Conservation (phyloP, 192 early-diverging fungal species). For the Backusella macrospora region DNA sequence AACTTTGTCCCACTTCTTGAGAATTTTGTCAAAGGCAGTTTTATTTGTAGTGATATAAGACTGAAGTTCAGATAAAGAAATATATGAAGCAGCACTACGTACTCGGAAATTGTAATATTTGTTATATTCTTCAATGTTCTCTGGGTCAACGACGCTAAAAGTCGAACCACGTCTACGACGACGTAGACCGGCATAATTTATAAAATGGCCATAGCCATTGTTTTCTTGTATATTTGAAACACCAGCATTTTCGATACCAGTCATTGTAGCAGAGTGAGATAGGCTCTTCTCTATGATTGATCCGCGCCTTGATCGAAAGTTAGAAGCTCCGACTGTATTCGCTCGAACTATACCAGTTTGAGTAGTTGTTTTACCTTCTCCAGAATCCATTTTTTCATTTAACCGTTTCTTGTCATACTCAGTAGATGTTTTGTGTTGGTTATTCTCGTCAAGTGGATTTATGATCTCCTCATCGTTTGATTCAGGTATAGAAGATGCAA, state of each 20-base stretch:
- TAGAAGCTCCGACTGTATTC: background rate
- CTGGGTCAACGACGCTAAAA: background rate
- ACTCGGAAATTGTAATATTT: conserved; percentile 28
- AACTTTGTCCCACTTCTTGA: conserved; percentile 94
- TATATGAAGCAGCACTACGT: conserved; percentile 32
- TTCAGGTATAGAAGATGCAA: conserved; percentile 1
- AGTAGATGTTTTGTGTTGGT: background rate
- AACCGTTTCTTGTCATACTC: background rate
- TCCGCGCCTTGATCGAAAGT: background rate
- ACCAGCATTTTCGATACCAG: background rate
- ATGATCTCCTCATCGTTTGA: background rate
- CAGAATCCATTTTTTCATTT: background rate
- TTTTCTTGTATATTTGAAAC: background rate
- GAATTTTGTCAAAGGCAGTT: conserved; percentile 86
- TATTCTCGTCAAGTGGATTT: background rate
- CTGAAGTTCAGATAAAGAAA: conserved; percentile 74
- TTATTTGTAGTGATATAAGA: conserved; percentile 82
- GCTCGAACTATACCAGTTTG: background rate
- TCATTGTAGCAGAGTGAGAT: background rate
- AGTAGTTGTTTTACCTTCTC: background rate
- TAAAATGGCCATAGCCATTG: background rate
- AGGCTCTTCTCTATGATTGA: background rate
- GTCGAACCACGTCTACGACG: background rate
- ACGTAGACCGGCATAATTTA: background rate
- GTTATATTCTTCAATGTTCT: conserved; percentile 20